Evolutionary conservation across 306 rosid species (phyloP).

Genomic region (Styphnolobium japonicum): DNA sequence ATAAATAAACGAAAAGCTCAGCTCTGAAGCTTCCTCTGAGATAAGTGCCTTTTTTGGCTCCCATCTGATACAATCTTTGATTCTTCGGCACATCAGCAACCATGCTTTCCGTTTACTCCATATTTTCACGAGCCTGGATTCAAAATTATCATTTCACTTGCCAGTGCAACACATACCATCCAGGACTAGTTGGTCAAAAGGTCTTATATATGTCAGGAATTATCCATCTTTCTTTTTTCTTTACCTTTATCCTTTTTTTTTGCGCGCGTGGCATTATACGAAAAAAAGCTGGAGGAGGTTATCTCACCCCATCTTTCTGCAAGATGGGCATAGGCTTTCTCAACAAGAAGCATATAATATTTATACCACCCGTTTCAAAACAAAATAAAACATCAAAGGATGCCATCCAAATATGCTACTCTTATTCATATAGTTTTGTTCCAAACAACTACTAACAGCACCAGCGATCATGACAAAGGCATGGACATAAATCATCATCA

Average conservation of each 20-base stretch:
- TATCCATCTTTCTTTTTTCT: not conserved
- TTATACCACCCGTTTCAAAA: not conserved
- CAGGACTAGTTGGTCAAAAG: not conserved
- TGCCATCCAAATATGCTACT: not conserved
- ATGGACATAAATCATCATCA: not conserved
- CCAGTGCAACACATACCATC: not conserved
- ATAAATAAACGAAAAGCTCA: not conserved
- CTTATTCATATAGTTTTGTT: not conserved
- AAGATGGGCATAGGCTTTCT: not conserved
- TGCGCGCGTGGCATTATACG: not conserved
- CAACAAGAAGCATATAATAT: slow-evolving; percentile 3
- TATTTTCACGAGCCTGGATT: not conserved
- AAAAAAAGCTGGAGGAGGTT: not conserved
- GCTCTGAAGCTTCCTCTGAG: not conserved
- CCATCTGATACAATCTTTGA: not conserved
- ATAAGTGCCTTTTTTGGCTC: not conserved
- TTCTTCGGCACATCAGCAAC: not conserved
- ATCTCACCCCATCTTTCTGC: not conserved
- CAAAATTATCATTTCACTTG: not conserved
- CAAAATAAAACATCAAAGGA: not conserved
- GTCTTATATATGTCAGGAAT: not conserved
- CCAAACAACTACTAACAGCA: slow-evolving; percentile 22
- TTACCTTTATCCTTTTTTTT: not conserved
- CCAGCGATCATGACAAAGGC: not conserved
- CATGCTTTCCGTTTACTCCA: not conserved